These are phyloP conservation scores for Mortierella antarctica DNA, from an alignment of 192 early-diverging fungal species.

Conservation along the genomic window DNA sequence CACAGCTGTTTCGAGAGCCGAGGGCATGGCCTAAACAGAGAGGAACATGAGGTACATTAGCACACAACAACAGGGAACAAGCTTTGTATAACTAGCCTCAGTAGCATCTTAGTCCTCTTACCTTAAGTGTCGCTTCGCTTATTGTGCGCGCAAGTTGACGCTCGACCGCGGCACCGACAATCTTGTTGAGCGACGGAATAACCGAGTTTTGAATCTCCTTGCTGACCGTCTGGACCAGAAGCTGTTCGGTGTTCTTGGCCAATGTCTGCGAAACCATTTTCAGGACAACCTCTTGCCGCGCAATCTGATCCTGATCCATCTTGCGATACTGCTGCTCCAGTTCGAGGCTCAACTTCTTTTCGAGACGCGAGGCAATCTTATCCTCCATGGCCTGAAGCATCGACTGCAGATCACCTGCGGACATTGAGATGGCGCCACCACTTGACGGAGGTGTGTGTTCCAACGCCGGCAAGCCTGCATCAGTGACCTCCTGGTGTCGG, in stretches of 20 bases:
- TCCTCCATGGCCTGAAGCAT: slow-evolving; percentile 43
- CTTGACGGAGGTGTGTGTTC: not conserved
- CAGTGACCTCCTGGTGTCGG: slow-evolving; percentile 16
- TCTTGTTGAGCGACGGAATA: slow-evolving; percentile 53
- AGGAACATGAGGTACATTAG: too few species aligned
- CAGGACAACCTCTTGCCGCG: slow-evolving; percentile 57
- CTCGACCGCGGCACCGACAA: slow-evolving; percentile 53
- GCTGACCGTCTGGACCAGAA: slow-evolving; percentile 57
- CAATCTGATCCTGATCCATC: slow-evolving; percentile 54
- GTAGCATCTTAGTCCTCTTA: slow-evolving; percentile 6
- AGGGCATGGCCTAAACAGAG: slow-evolving; percentile 44
- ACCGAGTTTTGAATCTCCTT: slow-evolving; percentile 59
- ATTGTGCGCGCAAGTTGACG: slow-evolving; percentile 51
- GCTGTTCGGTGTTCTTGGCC: slow-evolving; percentile 56
- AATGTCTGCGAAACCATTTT: slow-evolving; percentile 59
- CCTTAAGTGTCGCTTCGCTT: slow-evolving; percentile 52
- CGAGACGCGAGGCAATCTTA: slow-evolving; percentile 34
- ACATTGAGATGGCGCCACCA: slow-evolving; percentile 17
- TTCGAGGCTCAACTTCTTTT: slow-evolving; percentile 37
- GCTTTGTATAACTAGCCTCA: not conserved
- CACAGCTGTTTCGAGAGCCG: slow-evolving; percentile 49
- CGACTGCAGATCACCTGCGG: slow-evolving; percentile 29
- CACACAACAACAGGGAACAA: not conserved
- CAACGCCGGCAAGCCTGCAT: not conserved
- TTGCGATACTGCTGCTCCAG: slow-evolving; percentile 40